Evolutionary conservation across 164 flowering plant genomes (phyloP), one percentile per base, ranked within the genome.

Genomic region (Echeveria elegans): DNA sequence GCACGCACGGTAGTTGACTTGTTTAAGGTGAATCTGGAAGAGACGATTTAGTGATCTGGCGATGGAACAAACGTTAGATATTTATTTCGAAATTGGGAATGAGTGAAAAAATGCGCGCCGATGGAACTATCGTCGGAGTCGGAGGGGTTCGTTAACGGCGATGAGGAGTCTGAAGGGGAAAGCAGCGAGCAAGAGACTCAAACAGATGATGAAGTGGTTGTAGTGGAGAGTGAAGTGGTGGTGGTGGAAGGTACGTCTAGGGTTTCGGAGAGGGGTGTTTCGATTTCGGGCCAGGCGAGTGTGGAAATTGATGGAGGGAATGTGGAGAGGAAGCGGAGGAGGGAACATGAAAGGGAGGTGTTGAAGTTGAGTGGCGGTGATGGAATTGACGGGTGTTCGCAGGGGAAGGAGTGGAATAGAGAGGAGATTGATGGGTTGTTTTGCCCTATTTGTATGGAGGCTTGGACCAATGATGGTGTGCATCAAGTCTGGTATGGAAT

Each of bases 401-500:
- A 56, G 61, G 61, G 61, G 61, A 56, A 29, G 11, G 74, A 75
- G 72, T 77, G 73, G 74, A 76, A 66, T 63, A 70, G 72, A 56
- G 59, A 63, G 30, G 87, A 86, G n/a, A 70, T 75, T 38, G 91
- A 86, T 26, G 89, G 86, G 19, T 23, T 74, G 26, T 80, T 69
- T 77, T 89, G 92, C 77, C 77, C 89, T 14, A 87, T 89, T 67
- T 89, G 92, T 34, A 77, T 85, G 82, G 87, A 85, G n/a, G 70
- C 81, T 68, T 89, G 92, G 90, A 71, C 87, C 14, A 71, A 62
- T 30, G 78, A 64, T 12, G 88, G 87, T 15, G 83, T 71, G 19
- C 96, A 89, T 72, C 77, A 76, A 24, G 64, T 80, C 68, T 73
- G 81, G 83, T 80, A 37, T 45, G 68, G 37, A 50, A 4, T 12